Conservation (phyloP, 768 basidiomycete species). For the Boletus reticulatus region DNA sequence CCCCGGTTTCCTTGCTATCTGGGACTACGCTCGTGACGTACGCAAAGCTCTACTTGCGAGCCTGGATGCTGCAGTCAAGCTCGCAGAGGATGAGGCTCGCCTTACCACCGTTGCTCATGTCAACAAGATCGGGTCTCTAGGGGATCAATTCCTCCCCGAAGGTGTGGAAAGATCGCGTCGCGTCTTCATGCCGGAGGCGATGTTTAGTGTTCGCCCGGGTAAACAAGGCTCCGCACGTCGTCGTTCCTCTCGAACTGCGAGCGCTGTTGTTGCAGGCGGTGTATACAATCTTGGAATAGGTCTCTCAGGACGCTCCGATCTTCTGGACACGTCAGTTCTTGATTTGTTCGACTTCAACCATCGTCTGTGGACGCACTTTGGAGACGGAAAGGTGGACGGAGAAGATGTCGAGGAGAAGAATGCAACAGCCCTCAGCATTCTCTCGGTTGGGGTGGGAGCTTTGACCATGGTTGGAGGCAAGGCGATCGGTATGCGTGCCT, state of each 20-base stretch:
- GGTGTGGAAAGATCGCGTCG: slow-evolving; percentile 79
- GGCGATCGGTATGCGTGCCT: slow-evolving; percentile 66
- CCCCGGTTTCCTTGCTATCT: slow-evolving; percentile 77
- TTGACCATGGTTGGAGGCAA: slow-evolving; percentile 89
- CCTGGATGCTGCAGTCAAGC: slow-evolving; percentile 73
- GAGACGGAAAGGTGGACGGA: slow-evolving; percentile 39
- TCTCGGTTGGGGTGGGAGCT: slow-evolving; percentile 79
- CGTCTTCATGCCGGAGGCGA: slow-evolving; percentile 95
- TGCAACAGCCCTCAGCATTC: slow-evolving; percentile 64
- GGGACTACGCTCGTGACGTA: slow-evolving; percentile 85
- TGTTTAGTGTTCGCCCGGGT: slow-evolving; percentile 71
- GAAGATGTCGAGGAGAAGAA: slow-evolving; percentile 39
- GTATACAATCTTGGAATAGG: slow-evolving; percentile 79
- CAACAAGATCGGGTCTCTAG: slow-evolving; percentile 61
- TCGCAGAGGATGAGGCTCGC: slow-evolving; percentile 85
- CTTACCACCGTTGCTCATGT: slow-evolving; percentile 63
- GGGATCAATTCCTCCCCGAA: slow-evolving; percentile 72
- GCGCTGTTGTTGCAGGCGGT: slow-evolving; percentile 73
- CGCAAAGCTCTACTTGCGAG: slow-evolving; percentile 73
- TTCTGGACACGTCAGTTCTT: slow-evolving; percentile 75
- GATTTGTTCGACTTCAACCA: slow-evolving; percentile 88
- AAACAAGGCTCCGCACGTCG: slow-evolving; percentile 38
- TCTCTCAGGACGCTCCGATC: slow-evolving; percentile 71
- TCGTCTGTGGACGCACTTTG: slow-evolving; percentile 71
- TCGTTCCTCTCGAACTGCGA: slow-evolving; percentile 33